These are phyloP conservation scores for Galerina sulciceps DNA, from an alignment of 768 basidiomycete species.

Conservation along the genomic window DNA sequence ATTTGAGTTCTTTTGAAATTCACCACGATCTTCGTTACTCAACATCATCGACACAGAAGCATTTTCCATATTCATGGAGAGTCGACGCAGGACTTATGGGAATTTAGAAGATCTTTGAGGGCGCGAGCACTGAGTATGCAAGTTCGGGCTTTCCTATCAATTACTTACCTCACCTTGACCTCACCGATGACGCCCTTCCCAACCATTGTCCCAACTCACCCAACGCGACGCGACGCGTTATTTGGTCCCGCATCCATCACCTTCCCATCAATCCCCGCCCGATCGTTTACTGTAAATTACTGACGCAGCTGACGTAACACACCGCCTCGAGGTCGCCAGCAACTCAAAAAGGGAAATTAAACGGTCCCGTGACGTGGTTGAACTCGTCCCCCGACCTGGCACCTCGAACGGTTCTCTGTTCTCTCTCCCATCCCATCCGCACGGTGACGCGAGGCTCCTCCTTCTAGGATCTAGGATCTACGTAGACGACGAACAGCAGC, in stretches of 20 bases:
- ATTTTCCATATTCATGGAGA: too few relatives aligned
- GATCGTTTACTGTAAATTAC: slow-evolving; percentile 1
- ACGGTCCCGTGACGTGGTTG: slow-evolving; percentile 9
- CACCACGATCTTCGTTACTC: too few relatives aligned
- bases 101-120: too few relatives aligned
- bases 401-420: neutral
- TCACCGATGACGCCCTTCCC: too few relatives aligned
- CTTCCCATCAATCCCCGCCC: neutral
- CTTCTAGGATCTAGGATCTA: neutral
- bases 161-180: too few relatives aligned
- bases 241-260: neutral
- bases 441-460: neutral
- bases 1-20: too few relatives aligned
- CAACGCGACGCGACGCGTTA: neutral
- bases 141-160: too few relatives aligned
- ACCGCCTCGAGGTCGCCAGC: neutral
- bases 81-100: too few relatives aligned
- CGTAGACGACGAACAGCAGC: neutral
- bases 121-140: too few relatives aligned
- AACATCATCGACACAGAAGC: too few relatives aligned
- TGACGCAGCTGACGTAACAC: neutral
- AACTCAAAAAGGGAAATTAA: neutral
- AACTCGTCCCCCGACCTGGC: too few relatives aligned
- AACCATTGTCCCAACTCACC: too few relatives aligned
- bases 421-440: neutral